Evolutionary conservation across 306 rosid species (phyloP), one percentile per base, ranked within the genome.

Genomic region (Malus orientalis): DNA sequence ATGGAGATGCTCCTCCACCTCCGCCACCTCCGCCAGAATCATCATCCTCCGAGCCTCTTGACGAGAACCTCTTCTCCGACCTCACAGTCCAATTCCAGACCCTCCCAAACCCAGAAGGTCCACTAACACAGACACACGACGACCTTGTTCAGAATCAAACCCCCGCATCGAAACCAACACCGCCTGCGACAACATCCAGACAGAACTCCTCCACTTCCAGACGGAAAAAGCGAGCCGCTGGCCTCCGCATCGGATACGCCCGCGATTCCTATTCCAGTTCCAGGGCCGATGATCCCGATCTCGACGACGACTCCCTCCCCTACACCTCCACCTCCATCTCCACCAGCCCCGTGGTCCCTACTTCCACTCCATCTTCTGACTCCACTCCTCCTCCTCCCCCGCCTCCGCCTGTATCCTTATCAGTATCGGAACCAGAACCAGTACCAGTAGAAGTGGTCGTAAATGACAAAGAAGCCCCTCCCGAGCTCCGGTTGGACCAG

Each of bases 61-160:
- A 92, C 76, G 93, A 92, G 79, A 87, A 90, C 78, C 92, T 92
- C 76, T 92, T 92, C 78, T 89, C 93, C 65, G 91, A 92, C 75
- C 91, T 92, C 82, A 92, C 95, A 2, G 70, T 90, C 66, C 77
- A 73, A 73, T 25, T 73, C 42, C 77, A 73, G 42, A 15, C 67
- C 67, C 67, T 11, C 9, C 45, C 12, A 9, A 3, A 40, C 9
- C 45, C 45, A 40, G 45, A 40, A 12, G 30, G 27, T 3, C 16
- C 58, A 4, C 33, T 12, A 27, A 5, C 25, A 4, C 36, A 58
- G 13, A 19, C 57, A 51, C 44, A 40, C 25, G 66, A 66, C 42
- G 51, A 20, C 44, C 33, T 15, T 61, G 33, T 60, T 8, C 45
- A 40, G 45, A 40, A 40, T 27, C 19, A 60, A 60, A 60, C 27